phyloP scores from a whole-genome alignment of 495 filamentous ascomycete species.

The Pseudomonodictys pantanalensis region DNA sequence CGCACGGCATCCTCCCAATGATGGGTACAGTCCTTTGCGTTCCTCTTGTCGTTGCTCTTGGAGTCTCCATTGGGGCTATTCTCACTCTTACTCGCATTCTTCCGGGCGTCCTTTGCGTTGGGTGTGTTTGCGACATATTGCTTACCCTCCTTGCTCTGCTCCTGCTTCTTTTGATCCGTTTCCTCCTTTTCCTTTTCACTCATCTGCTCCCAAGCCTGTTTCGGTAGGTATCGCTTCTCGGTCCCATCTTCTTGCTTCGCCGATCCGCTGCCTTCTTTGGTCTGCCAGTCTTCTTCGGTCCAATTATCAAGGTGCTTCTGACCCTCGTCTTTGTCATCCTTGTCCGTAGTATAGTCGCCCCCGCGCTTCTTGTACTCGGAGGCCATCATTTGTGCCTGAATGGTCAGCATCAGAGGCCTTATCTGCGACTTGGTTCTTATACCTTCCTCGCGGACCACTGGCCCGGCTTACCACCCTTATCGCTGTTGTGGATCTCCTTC shows the following conservation, averaged over 20 bases:
- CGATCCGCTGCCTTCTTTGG: constrained; percentile 48
- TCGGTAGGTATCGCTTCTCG: constrained; percentile 49
- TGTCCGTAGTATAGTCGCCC: constrained; percentile 49
- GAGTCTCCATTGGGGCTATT: not conserved
- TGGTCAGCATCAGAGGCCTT: not conserved
- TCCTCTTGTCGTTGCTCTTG: constrained; percentile 4
- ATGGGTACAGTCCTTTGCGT: constrained; percentile 9
- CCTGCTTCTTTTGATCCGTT: constrained; percentile 28
- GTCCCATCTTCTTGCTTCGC: constrained; percentile 48
- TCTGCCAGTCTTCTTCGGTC: constrained; percentile 52
- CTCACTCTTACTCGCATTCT: constrained; percentile 14
- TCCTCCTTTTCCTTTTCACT: constrained; percentile 45
- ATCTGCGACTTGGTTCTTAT: not conserved
- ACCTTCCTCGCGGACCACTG: constrained; percentile 54
- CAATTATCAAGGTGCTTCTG: constrained; percentile 48
- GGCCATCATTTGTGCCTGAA: constrained; percentile 52
- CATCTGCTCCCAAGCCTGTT: constrained; percentile 52
- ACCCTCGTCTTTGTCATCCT: constrained; percentile 43
- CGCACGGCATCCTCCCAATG: constrained; percentile 26
- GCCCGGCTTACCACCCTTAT: constrained; percentile 50
- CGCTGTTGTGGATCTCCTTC: constrained; percentile 47
- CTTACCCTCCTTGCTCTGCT: constrained; percentile 4
- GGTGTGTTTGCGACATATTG: constrained; percentile 8
- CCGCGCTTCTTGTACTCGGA: constrained; percentile 52
- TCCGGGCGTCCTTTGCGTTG: constrained; percentile 1